These are phyloP conservation scores for Drechslerella coelobrocha DNA, from an alignment of 2,329 filamentous ascomycete species.

Conservation along the genomic window DNA sequence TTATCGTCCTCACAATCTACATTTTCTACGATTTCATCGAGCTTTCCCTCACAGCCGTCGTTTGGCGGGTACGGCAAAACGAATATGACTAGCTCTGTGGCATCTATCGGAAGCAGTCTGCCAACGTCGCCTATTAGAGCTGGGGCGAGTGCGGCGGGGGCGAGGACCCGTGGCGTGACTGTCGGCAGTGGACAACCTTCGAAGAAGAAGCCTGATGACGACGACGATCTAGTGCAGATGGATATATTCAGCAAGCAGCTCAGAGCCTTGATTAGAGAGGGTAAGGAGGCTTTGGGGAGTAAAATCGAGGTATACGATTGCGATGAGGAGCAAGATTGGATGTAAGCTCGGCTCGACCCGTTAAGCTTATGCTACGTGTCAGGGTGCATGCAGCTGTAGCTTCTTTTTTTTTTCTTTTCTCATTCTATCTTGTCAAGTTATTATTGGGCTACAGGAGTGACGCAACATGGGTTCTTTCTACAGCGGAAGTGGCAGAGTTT, in stretches of 20 bases:
- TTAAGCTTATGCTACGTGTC: no score
- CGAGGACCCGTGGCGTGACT: slow-evolving; percentile 24
- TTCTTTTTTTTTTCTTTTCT: not conserved
- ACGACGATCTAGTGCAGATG: slow-evolving; percentile 79
- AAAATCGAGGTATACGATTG: slow-evolving; percentile 69
- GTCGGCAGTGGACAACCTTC: slow-evolving; percentile 14
- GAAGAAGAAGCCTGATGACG: slow-evolving; percentile 58
- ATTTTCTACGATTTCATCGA: slow-evolving; percentile 18
- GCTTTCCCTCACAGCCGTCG: slow-evolving; percentile 26
- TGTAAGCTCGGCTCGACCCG: slow-evolving; percentile 21
- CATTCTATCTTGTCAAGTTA: not conserved
- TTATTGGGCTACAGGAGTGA: no score
- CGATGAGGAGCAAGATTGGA: slow-evolving; percentile 54
- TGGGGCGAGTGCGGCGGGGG: slow-evolving; percentile 34
- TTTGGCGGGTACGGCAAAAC: slow-evolving; percentile 21
- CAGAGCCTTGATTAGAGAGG: slow-evolving; percentile 86
- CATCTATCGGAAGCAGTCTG: slow-evolving; percentile 30
- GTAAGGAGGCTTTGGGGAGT: slow-evolving; percentile 81
- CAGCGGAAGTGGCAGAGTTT: no score
- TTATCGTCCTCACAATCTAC: slow-evolving; percentile 20
- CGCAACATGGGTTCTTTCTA: no score
- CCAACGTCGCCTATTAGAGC: slow-evolving; percentile 26
- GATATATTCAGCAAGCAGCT: slow-evolving; percentile 80
- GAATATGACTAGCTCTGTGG: slow-evolving; percentile 39
- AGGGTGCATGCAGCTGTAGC: not conserved